Base-by-base conservation (phyloP, 768 basidiomycete species). In the Nevesoporus exiguus region DNA sequence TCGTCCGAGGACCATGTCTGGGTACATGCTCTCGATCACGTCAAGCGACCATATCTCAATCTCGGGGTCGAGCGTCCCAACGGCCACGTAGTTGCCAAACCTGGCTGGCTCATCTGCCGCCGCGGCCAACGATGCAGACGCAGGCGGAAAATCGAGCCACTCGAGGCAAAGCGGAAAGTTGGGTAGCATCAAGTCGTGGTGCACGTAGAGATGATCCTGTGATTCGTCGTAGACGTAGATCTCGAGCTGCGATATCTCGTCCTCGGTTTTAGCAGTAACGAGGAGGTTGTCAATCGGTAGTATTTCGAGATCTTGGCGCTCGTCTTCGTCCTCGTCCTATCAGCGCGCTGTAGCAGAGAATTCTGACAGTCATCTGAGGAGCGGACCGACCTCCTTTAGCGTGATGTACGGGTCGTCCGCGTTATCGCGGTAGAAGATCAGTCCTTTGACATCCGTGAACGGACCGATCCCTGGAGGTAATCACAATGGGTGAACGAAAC, bases 11-110 rank as follows among this genome's bases (percentile, higher is more conserved):
- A 99, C 84, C 51, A 88, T 84, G 58, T 88, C 84, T 0, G 97
- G 97, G 69, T 96, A 98, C 77, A 98, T 86, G 19, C 91, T 85
- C 65, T 98, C 96, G 45, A 99, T 80, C 29, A 88, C 79, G 69
- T 98, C 95, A 48, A 98, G 78, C 15, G 93, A 95, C 93, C 95
- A 99, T 62, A 99, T 96, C 72, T 99, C 97, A 58, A 99, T 98
- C 66, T 96, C 93, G 22, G 97, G 96, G 60, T 98, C 95, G 51
- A 98, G 83, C 2, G 94, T 96, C 13, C 96, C 97, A 17, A 99
- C 94, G 2, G 97, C 97, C 61, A 99, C 86, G 71, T 90, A 98
- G 68, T 88, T 96, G 7, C 93, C 93, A 48, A 83, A 80, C 60
- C 66, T 66, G 15, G 66, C 61, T 54, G 69, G 58, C 41, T 69